Evolutionary conservation across 2,329 filamentous ascomycete genomes (phyloP).

Genomic region (Penicillium hesseltinei): DNA sequence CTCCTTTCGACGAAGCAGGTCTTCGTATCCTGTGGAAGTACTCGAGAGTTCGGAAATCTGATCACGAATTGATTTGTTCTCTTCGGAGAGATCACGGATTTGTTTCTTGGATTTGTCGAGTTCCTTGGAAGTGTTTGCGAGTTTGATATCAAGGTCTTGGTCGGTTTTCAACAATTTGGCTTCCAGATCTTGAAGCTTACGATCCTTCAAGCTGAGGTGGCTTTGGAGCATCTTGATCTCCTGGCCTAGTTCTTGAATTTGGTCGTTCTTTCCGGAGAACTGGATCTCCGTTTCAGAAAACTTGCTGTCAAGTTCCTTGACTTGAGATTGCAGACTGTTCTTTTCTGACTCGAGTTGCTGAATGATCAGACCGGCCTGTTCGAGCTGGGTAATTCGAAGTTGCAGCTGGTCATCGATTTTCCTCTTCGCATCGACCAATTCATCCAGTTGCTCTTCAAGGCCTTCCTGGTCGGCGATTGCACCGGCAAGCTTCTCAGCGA

Average conservation of each 20-base stretch:
- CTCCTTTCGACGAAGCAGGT: conserved; percentile 88
- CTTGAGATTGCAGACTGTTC: conserved; percentile 64
- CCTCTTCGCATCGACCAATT: conserved; percentile 83
- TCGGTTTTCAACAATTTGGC: conserved; percentile 78
- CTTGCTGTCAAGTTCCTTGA: conserved; percentile 67
- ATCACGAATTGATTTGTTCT: conserved; percentile 78
- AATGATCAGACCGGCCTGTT: conserved; percentile 88
- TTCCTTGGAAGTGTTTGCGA: conserved; percentile 75
- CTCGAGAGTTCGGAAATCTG: conserved; percentile 84
- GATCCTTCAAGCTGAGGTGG: conserved; percentile 82
- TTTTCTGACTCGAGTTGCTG: conserved; percentile 84
- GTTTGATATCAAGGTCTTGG: conserved; percentile 83
- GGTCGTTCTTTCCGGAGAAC: conserved; percentile 70
- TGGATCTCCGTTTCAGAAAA: conserved; percentile 68
- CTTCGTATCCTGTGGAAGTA: conserved; percentile 92
- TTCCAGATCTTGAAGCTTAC: conserved; percentile 85
- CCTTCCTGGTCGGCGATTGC: conserved; percentile 92
- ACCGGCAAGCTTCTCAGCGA: conserved; percentile 88
- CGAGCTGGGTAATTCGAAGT: conserved; percentile 73
- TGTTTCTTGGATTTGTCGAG: conserved; percentile 70
- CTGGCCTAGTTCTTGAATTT: conserved; percentile 73
- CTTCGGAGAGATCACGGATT: conserved; percentile 71
- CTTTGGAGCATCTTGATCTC: conserved; percentile 91
- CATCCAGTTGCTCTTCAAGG: conserved; percentile 89
- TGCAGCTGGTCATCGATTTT: conserved; percentile 82